Base-by-base conservation (phyloP, 345 rosid species). In the Bretschneidera sinensis region DNA sequence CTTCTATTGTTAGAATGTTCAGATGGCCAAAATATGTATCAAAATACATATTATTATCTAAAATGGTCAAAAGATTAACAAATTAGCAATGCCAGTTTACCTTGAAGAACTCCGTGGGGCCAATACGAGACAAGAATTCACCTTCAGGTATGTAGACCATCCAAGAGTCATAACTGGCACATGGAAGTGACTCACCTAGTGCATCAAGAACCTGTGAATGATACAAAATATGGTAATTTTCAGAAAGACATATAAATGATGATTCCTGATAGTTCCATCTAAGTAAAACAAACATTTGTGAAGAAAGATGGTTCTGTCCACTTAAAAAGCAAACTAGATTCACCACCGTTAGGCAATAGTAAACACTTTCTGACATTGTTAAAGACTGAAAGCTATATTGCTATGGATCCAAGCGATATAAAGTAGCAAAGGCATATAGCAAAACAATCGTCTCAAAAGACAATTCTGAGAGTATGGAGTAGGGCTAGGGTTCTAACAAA, bases 141-240 rank as follows among this genome's bases (percentile, higher is more conserved):
- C 88, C 98, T 77, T 92, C 98, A 22, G 97, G 98, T 60, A 92
- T 63, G 67, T 85, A 89, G 23, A 92, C 98, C 97, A 78, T 92
- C 98, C 97, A 92, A 63, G 98, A 92, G 70, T 92, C 98, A 69
- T 92, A 92, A 2, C 72, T 87, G 24, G 49, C 79, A 71, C 94
- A 92, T 5, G 94, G 89, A 79, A 89, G 63, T 9, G 97, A 78
- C 78, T 92, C 98, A 6, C 88, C 97, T 66, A 92, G 66, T 23
- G 96, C 96, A 79, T 89, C 97, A 48, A 92, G 63, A 64, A 92
- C 97, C 97, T 89, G 81, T 64, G 77, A 55, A 24, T 28, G 2
- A 39, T 39, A 14, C 16, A 39, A 9, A 39, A 39, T 13, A 39
- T 39, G 2, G 1, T 7, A 4, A 13, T 28, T 28, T 39, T 39